phyloP scores from a whole-genome alignment of 2,329 filamentous ascomycete genomes.

The Pseudogymnoascus sp. region DNA sequence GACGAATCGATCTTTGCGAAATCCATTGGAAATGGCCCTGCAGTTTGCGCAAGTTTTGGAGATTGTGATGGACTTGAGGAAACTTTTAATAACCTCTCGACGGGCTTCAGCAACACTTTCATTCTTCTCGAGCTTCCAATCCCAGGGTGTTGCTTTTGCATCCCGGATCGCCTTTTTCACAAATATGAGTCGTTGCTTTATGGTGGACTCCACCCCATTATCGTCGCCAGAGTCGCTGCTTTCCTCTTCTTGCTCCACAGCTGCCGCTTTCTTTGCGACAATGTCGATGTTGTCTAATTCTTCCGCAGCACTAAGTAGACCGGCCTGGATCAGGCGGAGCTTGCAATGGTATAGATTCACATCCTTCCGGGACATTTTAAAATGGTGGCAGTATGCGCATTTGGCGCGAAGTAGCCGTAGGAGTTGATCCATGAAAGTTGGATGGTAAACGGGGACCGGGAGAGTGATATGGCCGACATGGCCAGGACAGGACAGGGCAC shows the following conservation, averaged over 20 bases:
- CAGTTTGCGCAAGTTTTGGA: constrained; percentile 60
- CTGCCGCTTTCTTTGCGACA: constrained; percentile 15
- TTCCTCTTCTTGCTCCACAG: constrained; percentile 15
- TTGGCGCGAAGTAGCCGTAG: constrained; percentile 76
- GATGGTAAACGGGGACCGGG: constrained; percentile 87
- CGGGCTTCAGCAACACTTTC: constrained; percentile 74
- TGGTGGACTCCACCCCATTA: constrained; percentile 37
- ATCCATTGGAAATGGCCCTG: constrained; percentile 66
- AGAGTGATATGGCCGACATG: constrained; percentile 94
- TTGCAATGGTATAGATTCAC: constrained; percentile 77
- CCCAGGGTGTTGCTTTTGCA: constrained; percentile 33
- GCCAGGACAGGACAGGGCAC: constrained; percentile 73
- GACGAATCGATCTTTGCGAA: constrained; percentile 80
- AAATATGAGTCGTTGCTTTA: constrained; percentile 53
- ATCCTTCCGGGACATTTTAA: constrained; percentile 68
- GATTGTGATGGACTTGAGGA: constrained; percentile 63
- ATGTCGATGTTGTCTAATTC: constrained; percentile 33
- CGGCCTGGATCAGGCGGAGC: constrained; percentile 75
- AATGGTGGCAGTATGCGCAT: constrained; percentile 82
- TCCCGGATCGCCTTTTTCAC: constrained; percentile 65
- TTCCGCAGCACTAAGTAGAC: constrained; percentile 61
- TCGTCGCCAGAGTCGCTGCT: constrained; percentile 25
- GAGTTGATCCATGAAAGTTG: constrained; percentile 91
- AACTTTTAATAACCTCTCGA: constrained; percentile 68
- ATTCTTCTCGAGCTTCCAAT: constrained; percentile 53